Evolutionary conservation across 2,329 filamentous ascomycete genomes (phyloP).

Genomic region (Cytospora piceae): DNA sequence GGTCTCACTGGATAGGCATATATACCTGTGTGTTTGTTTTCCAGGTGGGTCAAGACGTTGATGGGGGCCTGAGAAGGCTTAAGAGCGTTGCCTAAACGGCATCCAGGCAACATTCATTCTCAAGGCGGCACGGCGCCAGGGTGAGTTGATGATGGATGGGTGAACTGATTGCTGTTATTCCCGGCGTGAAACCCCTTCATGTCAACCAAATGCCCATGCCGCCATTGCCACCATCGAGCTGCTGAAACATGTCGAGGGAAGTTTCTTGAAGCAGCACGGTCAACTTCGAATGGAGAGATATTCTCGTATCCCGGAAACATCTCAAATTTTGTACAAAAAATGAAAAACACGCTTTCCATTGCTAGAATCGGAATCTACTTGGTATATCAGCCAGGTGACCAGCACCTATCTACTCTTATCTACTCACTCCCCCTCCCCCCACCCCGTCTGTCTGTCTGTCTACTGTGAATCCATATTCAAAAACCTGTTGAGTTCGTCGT

Average conservation of each 20-base stretch:
- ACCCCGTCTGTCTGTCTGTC: background rate
- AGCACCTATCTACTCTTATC: background rate
- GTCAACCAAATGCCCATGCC: too few species aligned
- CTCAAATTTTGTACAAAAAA: background rate
- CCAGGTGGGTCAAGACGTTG: too few species aligned
- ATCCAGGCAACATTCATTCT: too few species aligned
- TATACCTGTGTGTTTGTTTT: too few species aligned
- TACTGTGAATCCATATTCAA: conserved; percentile 28
- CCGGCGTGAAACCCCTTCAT: too few species aligned
- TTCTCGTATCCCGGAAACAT: background rate
- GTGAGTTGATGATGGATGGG: too few species aligned
- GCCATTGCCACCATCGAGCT: background rate
- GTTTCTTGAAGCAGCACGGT: background rate
- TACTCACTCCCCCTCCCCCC: background rate
- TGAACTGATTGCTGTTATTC: too few species aligned
- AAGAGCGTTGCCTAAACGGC: too few species aligned
- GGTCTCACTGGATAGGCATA: too few species aligned
- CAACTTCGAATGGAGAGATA: background rate
- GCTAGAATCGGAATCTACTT: background rate
- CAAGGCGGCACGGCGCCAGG: too few species aligned
- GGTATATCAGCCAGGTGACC: background rate
- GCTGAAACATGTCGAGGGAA: background rate
- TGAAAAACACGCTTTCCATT: background rate
- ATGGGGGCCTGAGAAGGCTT: too few species aligned
- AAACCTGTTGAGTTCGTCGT: conserved; percentile 21